phyloP scores from a whole-genome alignment of 257 asterid genomes.

The Penstemon barbatus region DNA sequence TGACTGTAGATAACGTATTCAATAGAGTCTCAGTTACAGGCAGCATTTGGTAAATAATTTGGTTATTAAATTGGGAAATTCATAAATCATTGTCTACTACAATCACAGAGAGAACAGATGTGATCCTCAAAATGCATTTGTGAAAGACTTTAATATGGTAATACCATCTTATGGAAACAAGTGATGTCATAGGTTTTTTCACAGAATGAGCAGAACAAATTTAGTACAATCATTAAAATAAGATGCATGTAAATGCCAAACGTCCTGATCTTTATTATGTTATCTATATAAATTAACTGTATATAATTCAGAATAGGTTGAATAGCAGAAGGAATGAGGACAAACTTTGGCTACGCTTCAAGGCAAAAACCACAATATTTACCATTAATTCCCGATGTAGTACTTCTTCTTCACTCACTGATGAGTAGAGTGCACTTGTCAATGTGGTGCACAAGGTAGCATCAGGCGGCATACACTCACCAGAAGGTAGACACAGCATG shows the following conservation, averaged over 20 bases:
- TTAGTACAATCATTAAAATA: neutral
- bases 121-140: neutral
- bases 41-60: slow-evolving; percentile 10
- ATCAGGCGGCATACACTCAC: slow-evolving; percentile 85
- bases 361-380: slow-evolving; percentile 25
- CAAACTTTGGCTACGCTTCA: slow-evolving; percentile 3
- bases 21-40: neutral
- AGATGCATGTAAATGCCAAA: slow-evolving; percentile 3
- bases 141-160: neutral
- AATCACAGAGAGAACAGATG: neutral
- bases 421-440: slow-evolving; percentile 82
- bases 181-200: neutral
- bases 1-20: neutral
- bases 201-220: neutral
- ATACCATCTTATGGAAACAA: neutral
- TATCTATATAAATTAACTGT: neutral
- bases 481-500: slow-evolving; percentile 74
- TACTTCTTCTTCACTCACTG: slow-evolving; percentile 79
- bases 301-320: neutral
- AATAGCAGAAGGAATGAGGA: slow-evolving; percentile 1
- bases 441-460: slow-evolving; percentile 80
- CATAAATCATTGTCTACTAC: too few relatives aligned
- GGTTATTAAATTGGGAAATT: neutral
- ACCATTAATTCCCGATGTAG: slow-evolving; percentile 82
- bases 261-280: slow-evolving; percentile 1